phyloP scores from a whole-genome alignment of 116 monocot species.

The Cymodocea nodosa region DNA sequence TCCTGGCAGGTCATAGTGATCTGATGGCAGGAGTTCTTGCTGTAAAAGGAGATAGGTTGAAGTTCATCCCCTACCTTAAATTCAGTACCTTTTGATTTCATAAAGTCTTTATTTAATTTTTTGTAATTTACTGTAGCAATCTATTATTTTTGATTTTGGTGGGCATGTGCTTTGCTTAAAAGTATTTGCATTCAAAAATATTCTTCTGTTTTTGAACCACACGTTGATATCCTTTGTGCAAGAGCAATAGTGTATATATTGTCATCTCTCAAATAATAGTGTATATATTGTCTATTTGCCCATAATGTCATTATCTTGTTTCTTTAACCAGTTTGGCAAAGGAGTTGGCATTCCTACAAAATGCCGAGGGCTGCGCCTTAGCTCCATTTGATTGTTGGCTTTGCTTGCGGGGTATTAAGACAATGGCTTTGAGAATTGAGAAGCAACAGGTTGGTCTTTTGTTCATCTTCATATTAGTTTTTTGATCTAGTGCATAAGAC shows the following conservation, averaged over 20 bases:
- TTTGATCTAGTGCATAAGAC: too few relatives aligned
- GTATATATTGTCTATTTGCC: neutral
- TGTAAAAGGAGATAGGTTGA: constrained; percentile 81
- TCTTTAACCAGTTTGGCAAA: constrained; percentile 49
- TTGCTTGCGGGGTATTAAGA: constrained; percentile 87
- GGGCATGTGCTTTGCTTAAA: too few relatives aligned
- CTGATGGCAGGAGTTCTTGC: constrained; percentile 95
- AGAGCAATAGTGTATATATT: too few relatives aligned
- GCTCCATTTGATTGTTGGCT: constrained; percentile 99
- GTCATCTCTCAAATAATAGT: too few relatives aligned
- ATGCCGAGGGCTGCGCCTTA: constrained; percentile 88
- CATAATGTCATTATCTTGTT: neutral
- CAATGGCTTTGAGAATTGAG: constrained; percentile 89
- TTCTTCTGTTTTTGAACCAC: too few relatives aligned
- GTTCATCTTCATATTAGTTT: neutral
- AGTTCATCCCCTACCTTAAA: neutral
- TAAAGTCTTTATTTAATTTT: too few relatives aligned
- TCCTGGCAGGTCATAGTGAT: constrained; percentile 92
- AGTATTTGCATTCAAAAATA: neutral
- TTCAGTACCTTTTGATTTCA: too few relatives aligned
- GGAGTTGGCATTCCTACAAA: constrained; percentile 86
- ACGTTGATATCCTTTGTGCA: too few relatives aligned
- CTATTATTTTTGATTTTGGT: too few relatives aligned
- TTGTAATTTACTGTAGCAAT: too few relatives aligned
- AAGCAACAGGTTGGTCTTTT: constrained; percentile 62